Evolutionary conservation across 2,329 filamentous ascomycete genomes (phyloP).

Genomic region (Monosporascus sp.): DNA sequence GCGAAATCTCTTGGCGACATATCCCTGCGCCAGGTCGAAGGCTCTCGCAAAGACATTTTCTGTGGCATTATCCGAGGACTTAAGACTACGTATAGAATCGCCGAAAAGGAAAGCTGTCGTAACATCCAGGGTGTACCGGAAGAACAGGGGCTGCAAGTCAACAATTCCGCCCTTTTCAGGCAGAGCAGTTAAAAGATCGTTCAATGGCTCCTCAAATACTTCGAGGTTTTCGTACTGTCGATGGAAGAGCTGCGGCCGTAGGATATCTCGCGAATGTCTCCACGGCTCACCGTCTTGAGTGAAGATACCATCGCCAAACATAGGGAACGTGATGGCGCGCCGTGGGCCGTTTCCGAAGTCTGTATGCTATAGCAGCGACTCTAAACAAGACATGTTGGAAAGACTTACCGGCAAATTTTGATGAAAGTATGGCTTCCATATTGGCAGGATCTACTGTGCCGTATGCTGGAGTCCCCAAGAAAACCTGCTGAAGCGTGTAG

Average conservation of each 20-base stretch:
- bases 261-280: constrained; percentile 29
- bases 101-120: constrained; percentile 24
- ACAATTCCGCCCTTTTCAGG: constrained; percentile 8
- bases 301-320: constrained; percentile 33
- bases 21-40: constrained; percentile 17
- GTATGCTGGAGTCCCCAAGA: constrained; percentile 10
- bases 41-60: constrained; percentile 13
- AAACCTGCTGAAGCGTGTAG: constrained; percentile 12
- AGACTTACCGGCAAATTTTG: constrained; percentile 14
- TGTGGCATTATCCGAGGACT: constrained; percentile 6
- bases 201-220: constrained; percentile 14
- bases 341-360: constrained; percentile 20
- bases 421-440: constrained; percentile 14
- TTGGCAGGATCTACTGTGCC: constrained; percentile 19
- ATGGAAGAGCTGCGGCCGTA: constrained; percentile 27
- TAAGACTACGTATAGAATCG: constrained; percentile 16
- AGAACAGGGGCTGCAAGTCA: constrained; percentile 21
- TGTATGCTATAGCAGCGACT: constrained; percentile 1
- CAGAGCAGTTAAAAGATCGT: constrained; percentile 14
- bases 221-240: constrained; percentile 17
- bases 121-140: constrained; percentile 20
- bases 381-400: neutral
- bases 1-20: constrained; percentile 14
- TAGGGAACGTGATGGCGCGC: constrained; percentile 22
- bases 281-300: constrained; percentile 28